A percentile compares a stretch with the other conserved stretches of the same genome.
phyloP scores from a whole-genome alignment of 2,329 filamentous ascomycete genomes.

The Ophiostoma pallidulum region DNA sequence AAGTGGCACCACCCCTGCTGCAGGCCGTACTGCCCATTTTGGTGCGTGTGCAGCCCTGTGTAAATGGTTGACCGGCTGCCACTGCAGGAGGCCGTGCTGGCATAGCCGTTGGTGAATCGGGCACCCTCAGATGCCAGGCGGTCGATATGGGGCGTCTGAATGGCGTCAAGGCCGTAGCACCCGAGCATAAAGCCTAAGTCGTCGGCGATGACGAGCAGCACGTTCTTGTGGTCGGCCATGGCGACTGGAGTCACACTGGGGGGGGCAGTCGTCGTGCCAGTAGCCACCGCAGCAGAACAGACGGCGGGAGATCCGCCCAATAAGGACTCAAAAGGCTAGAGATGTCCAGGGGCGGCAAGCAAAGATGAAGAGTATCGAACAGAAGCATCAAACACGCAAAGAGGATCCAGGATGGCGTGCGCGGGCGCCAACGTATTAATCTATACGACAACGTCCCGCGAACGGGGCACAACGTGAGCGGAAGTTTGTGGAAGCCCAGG shows the following conservation, averaged over 20 bases:
- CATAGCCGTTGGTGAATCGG: conserved; percentile 31
- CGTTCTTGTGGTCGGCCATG: conserved; percentile 11
- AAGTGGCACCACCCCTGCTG: conserved; percentile 31
- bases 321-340: too few species aligned
- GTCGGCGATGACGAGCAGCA: conserved; percentile 14
- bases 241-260: not conserved
- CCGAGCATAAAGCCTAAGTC: conserved; percentile 14
- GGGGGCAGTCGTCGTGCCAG: too few species aligned
- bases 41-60: conserved; percentile 38
- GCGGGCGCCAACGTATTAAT: not conserved
- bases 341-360: too few species aligned
- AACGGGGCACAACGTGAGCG: too few species aligned
- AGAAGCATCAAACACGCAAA: conserved; percentile 2
- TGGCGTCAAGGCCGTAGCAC: conserved; percentile 13
- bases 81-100: conserved; percentile 39
- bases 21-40: conserved; percentile 40
- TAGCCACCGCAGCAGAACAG: too few species aligned
- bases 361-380: too few species aligned
- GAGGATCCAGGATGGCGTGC: conserved; percentile 5
- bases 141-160: conserved; percentile 33
- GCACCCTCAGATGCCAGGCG: conserved; percentile 28
- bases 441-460: too few species aligned
- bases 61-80: conserved; percentile 38
- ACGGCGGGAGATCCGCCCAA: too few species aligned
- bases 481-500: too few species aligned